A percentile compares a stretch with the other conserved stretches of the same genome.
These are phyloP conservation scores for Xylariaceae sp. DNA, from an alignment of 2,329 filamentous ascomycete species.

Conservation along the genomic window DNA sequence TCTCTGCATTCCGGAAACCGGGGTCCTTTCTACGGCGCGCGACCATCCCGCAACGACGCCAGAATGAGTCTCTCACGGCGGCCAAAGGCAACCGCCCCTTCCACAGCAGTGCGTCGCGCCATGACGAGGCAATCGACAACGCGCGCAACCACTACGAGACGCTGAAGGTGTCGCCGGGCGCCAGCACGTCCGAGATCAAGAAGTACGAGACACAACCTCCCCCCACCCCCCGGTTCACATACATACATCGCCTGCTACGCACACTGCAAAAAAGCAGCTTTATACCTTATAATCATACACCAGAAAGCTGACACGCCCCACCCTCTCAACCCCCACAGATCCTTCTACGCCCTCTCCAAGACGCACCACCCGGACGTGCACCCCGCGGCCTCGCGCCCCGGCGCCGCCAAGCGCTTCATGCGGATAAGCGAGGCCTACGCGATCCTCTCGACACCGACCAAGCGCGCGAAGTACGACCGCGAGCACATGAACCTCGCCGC, in stretches of 20 bases:
- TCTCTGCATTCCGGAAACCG: not conserved
- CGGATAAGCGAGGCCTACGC: constrained; percentile 84
- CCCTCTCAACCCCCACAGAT: constrained; percentile 47
- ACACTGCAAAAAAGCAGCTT: not conserved
- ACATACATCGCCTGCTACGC: not conserved
- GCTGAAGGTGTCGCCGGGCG: constrained; percentile 72
- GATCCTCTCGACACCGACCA: constrained; percentile 72
- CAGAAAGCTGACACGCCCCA: not conserved
- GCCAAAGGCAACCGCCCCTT: constrained; percentile 42
- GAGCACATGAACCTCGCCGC: constrained; percentile 57
- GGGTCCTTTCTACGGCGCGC: not conserved
- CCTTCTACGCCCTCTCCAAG: constrained; percentile 92
- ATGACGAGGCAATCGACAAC: constrained; percentile 44
- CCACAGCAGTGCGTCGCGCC: constrained; percentile 49
- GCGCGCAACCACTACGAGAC: constrained; percentile 79
- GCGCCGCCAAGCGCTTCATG: constrained; percentile 77
- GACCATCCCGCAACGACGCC: not conserved
- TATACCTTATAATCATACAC: not conserved
- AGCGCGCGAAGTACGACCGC: constrained; percentile 82
- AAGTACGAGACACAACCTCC: constrained; percentile 56
- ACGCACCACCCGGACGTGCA: constrained; percentile 92
- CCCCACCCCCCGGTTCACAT: not conserved
- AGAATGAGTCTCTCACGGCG: not conserved
- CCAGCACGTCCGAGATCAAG: constrained; percentile 80
- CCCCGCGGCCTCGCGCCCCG: constrained; percentile 54